Percentiles rank a stretch among this genome's conserved stretches.
Evolutionary conservation across 345 rosid species (phyloP).

Genomic region (Populus davidiana): DNA sequence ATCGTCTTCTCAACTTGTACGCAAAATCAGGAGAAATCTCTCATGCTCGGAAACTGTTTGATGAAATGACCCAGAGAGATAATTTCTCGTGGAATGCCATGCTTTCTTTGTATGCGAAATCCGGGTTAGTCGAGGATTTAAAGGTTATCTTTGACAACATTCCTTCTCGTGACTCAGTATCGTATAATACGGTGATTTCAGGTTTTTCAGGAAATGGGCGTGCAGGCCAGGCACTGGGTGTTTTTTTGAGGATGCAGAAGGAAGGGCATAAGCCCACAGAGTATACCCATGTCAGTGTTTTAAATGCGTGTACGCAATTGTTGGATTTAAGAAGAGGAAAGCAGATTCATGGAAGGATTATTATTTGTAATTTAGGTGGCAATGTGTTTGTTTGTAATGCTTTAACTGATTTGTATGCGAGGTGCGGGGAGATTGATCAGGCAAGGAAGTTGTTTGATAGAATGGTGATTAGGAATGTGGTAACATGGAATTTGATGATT

Average conservation of each 20-base stretch:
- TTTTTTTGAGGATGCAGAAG: slow-evolving; percentile 37
- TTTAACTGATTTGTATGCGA: slow-evolving; percentile 53
- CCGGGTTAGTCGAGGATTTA: slow-evolving; percentile 38
- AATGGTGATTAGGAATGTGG: slow-evolving; percentile 38
- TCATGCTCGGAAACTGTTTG: slow-evolving; percentile 47
- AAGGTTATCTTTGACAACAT: slow-evolving; percentile 36
- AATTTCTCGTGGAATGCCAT: slow-evolving; percentile 57
- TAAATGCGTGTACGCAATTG: slow-evolving; percentile 50
- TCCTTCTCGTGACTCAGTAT: slow-evolving; percentile 49
- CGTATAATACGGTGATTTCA: slow-evolving; percentile 48
- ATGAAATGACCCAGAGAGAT: slow-evolving; percentile 47
- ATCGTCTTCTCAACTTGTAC: slow-evolving; percentile 51
- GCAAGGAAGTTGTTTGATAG: slow-evolving; percentile 48
- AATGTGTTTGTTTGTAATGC: slow-evolving; percentile 53
- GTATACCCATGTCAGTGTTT: slow-evolving; percentile 46
- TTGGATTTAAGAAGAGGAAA: slow-evolving; percentile 46
- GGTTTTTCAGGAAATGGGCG: slow-evolving; percentile 39
- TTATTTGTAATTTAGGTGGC: slow-evolving; percentile 23
- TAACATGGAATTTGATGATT: slow-evolving; percentile 57
- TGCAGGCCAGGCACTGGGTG: slow-evolving; percentile 33
- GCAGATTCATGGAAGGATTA: slow-evolving; percentile 55
- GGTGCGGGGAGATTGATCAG: slow-evolving; percentile 44
- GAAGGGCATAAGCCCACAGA: slow-evolving; percentile 42
- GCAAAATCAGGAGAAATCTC: slow-evolving; percentile 33
- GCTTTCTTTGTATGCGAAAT: slow-evolving; percentile 46